Conservation (phyloP, 805 yeast genomes). For the Metschnikowia shivogae region DNA sequence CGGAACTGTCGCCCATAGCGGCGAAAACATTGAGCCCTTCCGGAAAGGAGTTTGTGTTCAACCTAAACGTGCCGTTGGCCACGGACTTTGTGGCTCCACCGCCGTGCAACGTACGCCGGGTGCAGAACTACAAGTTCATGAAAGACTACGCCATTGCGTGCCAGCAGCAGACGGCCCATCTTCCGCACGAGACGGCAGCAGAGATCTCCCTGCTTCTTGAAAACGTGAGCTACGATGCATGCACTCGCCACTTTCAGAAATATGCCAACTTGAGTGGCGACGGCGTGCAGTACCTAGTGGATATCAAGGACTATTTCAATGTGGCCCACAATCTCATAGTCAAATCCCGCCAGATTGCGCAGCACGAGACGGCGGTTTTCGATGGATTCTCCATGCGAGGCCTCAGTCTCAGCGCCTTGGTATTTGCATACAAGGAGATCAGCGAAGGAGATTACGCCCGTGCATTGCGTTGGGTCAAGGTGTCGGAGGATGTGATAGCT, state of each 20-base stretch:
- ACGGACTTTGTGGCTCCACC: slow-evolving; percentile 9
- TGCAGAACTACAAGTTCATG: slow-evolving; percentile 9
- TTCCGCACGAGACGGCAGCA: slow-evolving; percentile 4
- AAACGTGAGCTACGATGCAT: slow-evolving; percentile 3
- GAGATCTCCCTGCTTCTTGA: slow-evolving; percentile 4
- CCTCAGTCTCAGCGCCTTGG: slow-evolving; percentile 6
- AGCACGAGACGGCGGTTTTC: slow-evolving; percentile 1
- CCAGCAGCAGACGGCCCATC: slow-evolving; percentile 3
- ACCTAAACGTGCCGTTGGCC: slow-evolving; percentile 9
- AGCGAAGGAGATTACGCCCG: slow-evolving; percentile 5
- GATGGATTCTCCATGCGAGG: slow-evolving; percentile 9
- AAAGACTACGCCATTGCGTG: slow-evolving; percentile 6
- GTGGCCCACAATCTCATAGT: slow-evolving; percentile 9
- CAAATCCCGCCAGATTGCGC: slow-evolving; percentile 4
- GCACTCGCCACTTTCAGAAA: slow-evolving; percentile 7
- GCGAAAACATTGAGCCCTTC: not conserved
- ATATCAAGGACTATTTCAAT: slow-evolving; percentile 11
- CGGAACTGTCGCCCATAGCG: slow-evolving; percentile 3
- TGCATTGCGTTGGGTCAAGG: slow-evolving; percentile 7
- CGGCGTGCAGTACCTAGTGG: slow-evolving; percentile 12
- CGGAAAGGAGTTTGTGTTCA: slow-evolving; percentile 1
- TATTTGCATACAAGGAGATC: slow-evolving; percentile 9
- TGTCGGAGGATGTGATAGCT: slow-evolving; percentile 5
- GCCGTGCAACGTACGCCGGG: slow-evolving; percentile 5
- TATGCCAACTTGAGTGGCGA: slow-evolving; percentile 9